Evolutionary conservation across 495 filamentous ascomycete genomes (phyloP).

Genomic region (Clavariopsis aquatica): DNA sequence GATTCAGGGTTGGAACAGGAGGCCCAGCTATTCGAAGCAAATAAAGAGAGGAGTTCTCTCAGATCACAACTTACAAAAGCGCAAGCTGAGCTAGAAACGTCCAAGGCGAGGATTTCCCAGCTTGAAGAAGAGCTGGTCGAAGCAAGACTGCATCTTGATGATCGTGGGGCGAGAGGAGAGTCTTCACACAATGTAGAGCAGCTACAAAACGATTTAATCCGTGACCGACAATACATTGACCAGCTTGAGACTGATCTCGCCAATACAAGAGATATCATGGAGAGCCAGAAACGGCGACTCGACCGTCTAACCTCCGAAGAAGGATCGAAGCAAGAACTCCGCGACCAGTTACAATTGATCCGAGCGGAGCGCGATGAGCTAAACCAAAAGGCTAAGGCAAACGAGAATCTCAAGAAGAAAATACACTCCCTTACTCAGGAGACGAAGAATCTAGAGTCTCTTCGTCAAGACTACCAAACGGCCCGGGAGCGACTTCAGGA

Average conservation of each 20-base stretch:
- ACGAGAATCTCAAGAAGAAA: slow-evolving; percentile 70
- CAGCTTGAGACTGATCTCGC: slow-evolving; percentile 45
- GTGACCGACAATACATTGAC: slow-evolving; percentile 45
- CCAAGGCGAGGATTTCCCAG: slow-evolving; percentile 35
- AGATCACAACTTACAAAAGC: slow-evolving; percentile 17
- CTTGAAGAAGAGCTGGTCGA: slow-evolving; percentile 46
- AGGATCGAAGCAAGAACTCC: slow-evolving; percentile 44
- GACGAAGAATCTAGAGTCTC: slow-evolving; percentile 35
- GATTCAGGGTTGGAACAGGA: slow-evolving; percentile 46
- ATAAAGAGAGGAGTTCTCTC: slow-evolving; percentile 31
- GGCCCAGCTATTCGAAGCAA: slow-evolving; percentile 38
- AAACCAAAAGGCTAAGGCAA: slow-evolving; percentile 76
- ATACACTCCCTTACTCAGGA: slow-evolving; percentile 64
- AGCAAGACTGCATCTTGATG: slow-evolving; percentile 41
- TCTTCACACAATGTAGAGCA: slow-evolving; percentile 40
- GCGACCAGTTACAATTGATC: slow-evolving; percentile 62
- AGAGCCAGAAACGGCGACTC: slow-evolving; percentile 65
- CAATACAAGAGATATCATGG: slow-evolving; percentile 46
- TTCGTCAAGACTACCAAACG: slow-evolving; percentile 52
- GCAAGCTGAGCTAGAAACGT: slow-evolving; percentile 38
- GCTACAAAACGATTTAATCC: slow-evolving; percentile 37
- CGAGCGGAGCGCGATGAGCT: slow-evolving; percentile 73
- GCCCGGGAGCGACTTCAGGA: slow-evolving; percentile 59
- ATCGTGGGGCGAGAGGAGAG: slow-evolving; percentile 24
- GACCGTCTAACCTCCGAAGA: slow-evolving; percentile 52